phyloP scores from a whole-genome alignment of 2,329 filamentous ascomycete species.

The Alternaria triticimaculans region DNA sequence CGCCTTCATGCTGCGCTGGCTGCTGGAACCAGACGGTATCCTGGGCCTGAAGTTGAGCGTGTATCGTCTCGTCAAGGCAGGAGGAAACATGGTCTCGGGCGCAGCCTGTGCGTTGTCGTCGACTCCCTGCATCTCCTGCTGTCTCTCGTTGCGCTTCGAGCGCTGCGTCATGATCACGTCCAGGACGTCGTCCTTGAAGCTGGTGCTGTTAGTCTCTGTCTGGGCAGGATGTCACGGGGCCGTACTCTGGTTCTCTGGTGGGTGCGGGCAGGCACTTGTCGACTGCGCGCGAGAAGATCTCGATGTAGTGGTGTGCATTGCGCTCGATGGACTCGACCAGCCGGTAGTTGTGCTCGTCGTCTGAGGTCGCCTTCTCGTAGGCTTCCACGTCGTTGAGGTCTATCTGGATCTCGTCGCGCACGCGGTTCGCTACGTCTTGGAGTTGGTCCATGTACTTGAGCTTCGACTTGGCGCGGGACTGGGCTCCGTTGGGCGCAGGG shows the following conservation, averaged over 20 bases:
- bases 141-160: slow-evolving; percentile 80
- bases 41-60: slow-evolving; percentile 95
- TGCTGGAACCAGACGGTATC: slow-evolving; percentile 72
- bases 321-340: slow-evolving; percentile 84
- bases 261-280: slow-evolving; percentile 85
- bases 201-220: slow-evolving; percentile 49
- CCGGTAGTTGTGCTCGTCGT: slow-evolving; percentile 66
- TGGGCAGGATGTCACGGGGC: slow-evolving; percentile 1
- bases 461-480: slow-evolving; percentile 60
- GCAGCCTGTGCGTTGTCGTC: slow-evolving; percentile 64
- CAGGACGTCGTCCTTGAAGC: slow-evolving; percentile 96
- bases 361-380: slow-evolving; percentile 74
- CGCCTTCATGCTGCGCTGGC: slow-evolving; percentile 64
- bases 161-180: slow-evolving; percentile 96
- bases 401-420: slow-evolving; percentile 77
- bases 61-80: slow-evolving; percentile 90
- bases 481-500: slow-evolving; percentile 55
- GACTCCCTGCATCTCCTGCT: slow-evolving; percentile 57
- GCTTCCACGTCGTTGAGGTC: slow-evolving; percentile 86
- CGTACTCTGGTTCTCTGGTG: slow-evolving; percentile 76
- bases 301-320: slow-evolving; percentile 95
- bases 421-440: slow-evolving; percentile 84
- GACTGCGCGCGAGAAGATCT: slow-evolving; percentile 85
- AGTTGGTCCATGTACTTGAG: slow-evolving; percentile 89
- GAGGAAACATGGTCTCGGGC: slow-evolving; percentile 81